Conservation (phyloP, 2,329 filamentous ascomycete species). For the Exophiala sp. region DNA sequence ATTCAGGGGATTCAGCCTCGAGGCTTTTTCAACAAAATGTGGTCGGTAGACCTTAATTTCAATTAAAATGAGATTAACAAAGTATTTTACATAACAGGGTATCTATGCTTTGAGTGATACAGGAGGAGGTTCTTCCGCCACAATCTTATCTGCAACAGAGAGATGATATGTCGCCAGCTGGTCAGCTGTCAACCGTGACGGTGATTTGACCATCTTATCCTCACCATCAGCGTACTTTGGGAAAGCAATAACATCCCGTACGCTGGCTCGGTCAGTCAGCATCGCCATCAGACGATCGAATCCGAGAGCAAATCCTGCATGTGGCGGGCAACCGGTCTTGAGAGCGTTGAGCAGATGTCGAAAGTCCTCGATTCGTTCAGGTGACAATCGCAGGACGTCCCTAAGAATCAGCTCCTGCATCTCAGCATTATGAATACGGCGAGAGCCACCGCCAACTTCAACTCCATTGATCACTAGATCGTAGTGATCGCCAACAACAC, state of each 20-base stretch:
- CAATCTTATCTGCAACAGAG: slow-evolving; percentile 4
- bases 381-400: slow-evolving; percentile 74
- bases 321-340: slow-evolving; percentile 82
- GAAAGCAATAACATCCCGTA: slow-evolving; percentile 94
- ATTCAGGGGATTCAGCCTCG: slow-evolving; percentile 11
- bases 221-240: slow-evolving; percentile 90
- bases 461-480: slow-evolving; percentile 94
- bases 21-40: too few species aligned
- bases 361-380: slow-evolving; percentile 73
- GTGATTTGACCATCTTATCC: slow-evolving; percentile 77
- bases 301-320: slow-evolving; percentile 88
- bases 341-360: slow-evolving; percentile 79
- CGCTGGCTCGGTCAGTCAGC: slow-evolving; percentile 70
- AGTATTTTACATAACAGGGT: not conserved
- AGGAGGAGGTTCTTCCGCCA: not conserved
- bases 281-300: slow-evolving; percentile 84
- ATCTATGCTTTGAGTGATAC: slow-evolving; percentile 2
- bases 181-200: slow-evolving; percentile 62
- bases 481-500: slow-evolving; percentile 81
- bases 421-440: slow-evolving; percentile 80
- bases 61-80: not conserved
- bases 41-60: not conserved
- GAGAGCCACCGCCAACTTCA: slow-evolving; percentile 87
- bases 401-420: slow-evolving; percentile 83
- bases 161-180: slow-evolving; percentile 60